Base-by-base conservation (phyloP, 225 moss, liverwort and hornwort genomes). In the Straminergon stramineum region DNA sequence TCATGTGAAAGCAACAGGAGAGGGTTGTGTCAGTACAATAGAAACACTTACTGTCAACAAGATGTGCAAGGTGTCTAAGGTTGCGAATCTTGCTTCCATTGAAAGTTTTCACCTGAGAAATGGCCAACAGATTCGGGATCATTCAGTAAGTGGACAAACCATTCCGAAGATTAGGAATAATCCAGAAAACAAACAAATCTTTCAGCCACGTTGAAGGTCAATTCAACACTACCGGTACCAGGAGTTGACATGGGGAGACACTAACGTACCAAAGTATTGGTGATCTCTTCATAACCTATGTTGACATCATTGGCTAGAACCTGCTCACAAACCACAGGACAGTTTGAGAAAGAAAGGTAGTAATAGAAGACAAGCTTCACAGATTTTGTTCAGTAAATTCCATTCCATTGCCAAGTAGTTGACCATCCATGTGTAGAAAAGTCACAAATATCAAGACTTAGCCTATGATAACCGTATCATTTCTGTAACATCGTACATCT, bases 271-370 rank as follows among this genome's bases (percentile, higher is more conserved):
- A 97, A 94, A 83, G 95, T 93, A 52, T 96, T 95, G 87, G 96
- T 96, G 85, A 99, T 96, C 93, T 97, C 99, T 88, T 99, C 99
- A 73, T 99, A 99, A 82, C 99, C 99, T 81, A 99, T 96, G 89
- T 99, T 99, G 79, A 99, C 96, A 87, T 99, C 99, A 91, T 96
- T 97, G 77, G 97, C 99, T 74, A 99, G 92, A 89, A 99, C 99
- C 99, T 99, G 95, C 71, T 71, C 87, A 89, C 83, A 87, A 64
- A 21, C 45, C 88, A 90, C 53, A 62, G 4, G 39, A 70, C 62
- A 60, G 61, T 65, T 66, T 15, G 24, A 37, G 83, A 27, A 37
- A 37, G 60, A 32, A 34, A 34, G 37, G 13, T 57, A 87, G 55
- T 15, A 39, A 55, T 53, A 67, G 87, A 67, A 79, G 16, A 32